phyloP scores from a whole-genome alignment of 2,329 filamentous ascomycete species.

The Trichoderma guizhouense region DNA sequence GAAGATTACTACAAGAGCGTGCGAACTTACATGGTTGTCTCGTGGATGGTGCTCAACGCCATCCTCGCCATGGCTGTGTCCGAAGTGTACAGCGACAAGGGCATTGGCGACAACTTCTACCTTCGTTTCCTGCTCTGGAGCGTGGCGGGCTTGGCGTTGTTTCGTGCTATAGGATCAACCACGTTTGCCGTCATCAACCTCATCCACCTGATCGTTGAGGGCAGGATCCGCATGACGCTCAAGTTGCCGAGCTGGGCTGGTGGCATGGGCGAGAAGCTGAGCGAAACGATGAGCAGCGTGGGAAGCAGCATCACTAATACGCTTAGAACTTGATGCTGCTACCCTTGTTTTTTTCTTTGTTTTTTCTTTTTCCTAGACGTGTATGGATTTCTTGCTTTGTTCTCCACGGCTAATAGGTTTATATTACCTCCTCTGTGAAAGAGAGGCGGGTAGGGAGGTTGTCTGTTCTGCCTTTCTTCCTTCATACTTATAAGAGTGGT shows the following conservation, averaged over 20 bases:
- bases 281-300: conserved; percentile 49
- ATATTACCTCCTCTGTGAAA: background rate
- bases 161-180: conserved; percentile 78
- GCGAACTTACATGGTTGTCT: conserved; percentile 94
- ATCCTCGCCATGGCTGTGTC: conserved; percentile 90
- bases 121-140: conserved; percentile 90
- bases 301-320: conserved; percentile 46
- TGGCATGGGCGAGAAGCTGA: conserved; percentile 42
- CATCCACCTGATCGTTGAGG: conserved; percentile 82
- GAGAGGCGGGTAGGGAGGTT: background rate
- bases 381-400: background rate
- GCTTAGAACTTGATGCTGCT: conserved; percentile 24
- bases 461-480: background rate
- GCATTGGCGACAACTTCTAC: conserved; percentile 81
- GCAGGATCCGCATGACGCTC: conserved; percentile 62
- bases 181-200: conserved; percentile 81
- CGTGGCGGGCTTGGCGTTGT: conserved; percentile 80
- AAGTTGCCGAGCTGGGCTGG: conserved; percentile 48
- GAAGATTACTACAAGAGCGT: conserved; percentile 99
- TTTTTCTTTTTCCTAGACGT: background rate
- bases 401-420: background rate
- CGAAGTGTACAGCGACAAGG: conserved; percentile 72
- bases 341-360: background rate
- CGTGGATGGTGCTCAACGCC: conserved; percentile 90
- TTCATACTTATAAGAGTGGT: background rate